Base-by-base conservation (phyloP, 371 early-diverging fungal genomes). In the Blakeslea trispora region DNA sequence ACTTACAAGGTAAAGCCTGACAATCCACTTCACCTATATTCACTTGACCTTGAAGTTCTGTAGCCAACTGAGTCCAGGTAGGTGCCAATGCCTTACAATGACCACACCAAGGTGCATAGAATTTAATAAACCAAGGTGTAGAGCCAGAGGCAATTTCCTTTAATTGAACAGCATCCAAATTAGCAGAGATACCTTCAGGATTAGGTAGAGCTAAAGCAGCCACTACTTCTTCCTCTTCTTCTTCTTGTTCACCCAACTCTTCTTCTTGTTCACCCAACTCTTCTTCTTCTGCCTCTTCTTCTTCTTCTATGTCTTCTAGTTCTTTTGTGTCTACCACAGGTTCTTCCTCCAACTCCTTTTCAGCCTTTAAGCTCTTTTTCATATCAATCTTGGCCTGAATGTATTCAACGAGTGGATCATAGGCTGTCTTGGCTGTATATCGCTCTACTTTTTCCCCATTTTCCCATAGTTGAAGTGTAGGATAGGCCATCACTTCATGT, bases 11-110 rank as follows among this genome's bases (percentile, higher is more conserved):
- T 42, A 85, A 71, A 18, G 63, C 69, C 5, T 83, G 85, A 74
- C 97, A 96, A 72, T 95, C 89, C 13, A 95, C 87, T 61, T 88
- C 83, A 39, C 87, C 95, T 7, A 96, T 77, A 59, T 93, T 89
- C 42, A 92, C 75, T 59, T 86, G 75, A n/a, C 82, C 83, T 58
- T 79, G 77, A 45, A 91, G 57, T 28, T 69, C 67, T 31, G 64
- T 64, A 22, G 88, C 93, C 59, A 95, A 67, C 50, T 84, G 72
- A 28, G 73, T 82, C 86, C 91, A 94, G 14, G 79, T 75, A 14
- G 95, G 93, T 13, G 91, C 91, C 54, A 96, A 77, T 0, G 69
- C 60, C 68, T 91, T 79, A 75, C 97, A 97, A 68, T 92, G 91
- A 13, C 80, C 74, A 68, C 95, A 95, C 91, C 93, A 93, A 5